A percentile compares a stretch with the other conserved stretches of the same genome.
Conservation (phyloP, 75 land plant species). For the Selaginella moellendorffii region DNA sequence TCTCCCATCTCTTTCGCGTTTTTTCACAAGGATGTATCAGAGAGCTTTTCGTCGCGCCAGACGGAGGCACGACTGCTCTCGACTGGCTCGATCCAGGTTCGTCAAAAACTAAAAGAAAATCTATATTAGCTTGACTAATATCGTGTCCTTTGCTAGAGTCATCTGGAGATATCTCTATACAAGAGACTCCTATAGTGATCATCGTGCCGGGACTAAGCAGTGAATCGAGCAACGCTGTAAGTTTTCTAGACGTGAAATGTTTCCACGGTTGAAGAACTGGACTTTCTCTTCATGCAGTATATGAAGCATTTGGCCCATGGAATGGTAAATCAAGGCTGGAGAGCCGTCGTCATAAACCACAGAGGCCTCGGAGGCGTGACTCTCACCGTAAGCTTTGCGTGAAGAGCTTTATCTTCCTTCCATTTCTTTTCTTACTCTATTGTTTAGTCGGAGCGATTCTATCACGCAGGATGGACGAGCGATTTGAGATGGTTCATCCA, state of each 20-base stretch:
- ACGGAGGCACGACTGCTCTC: slow-evolving; percentile 90
- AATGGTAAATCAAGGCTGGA: slow-evolving; percentile 69
- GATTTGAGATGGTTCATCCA: slow-evolving; percentile 54
- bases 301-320: slow-evolving; percentile 56
- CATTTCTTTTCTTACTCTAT: not conserved
- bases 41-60: slow-evolving; percentile 49
- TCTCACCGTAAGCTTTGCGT: slow-evolving; percentile 71
- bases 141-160: slow-evolving; percentile 11
- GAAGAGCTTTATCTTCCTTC: too few relatives aligned
- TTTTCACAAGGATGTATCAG: slow-evolving; percentile 29
- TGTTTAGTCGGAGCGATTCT: slow-evolving; percentile 82
- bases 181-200: slow-evolving; percentile 52
- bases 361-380: slow-evolving; percentile 88
- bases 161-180: slow-evolving; percentile 6
- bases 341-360: slow-evolving; percentile 80
- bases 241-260: too few relatives aligned
- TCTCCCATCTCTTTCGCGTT: slow-evolving; percentile 2
- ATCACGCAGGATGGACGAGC: slow-evolving; percentile 99
- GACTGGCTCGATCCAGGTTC: slow-evolving; percentile 48
- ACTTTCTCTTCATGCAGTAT: slow-evolving; percentile 43
- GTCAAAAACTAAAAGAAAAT: too few relatives aligned
- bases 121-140: not conserved
- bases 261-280: not conserved
- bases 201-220: slow-evolving; percentile 87
- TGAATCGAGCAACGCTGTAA: slow-evolving; percentile 74